A percentile compares a stretch with the other conserved stretches of the same genome.
Conservation (phyloP, 2,329 filamentous ascomycete species). For the Aspergillus calidoustus region DNA sequence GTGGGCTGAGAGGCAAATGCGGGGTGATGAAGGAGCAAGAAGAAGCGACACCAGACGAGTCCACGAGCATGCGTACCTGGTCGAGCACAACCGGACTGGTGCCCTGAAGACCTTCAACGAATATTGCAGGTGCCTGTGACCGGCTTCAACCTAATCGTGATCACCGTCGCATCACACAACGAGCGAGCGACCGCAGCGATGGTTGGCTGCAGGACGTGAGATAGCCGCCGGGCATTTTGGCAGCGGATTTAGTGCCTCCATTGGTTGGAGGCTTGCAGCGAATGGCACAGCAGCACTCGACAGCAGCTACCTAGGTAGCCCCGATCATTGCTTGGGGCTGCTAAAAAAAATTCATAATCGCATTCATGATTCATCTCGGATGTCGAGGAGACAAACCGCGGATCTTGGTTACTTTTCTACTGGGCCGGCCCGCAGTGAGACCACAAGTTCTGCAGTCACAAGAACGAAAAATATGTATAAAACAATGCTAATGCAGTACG, state of each 20-base stretch:
- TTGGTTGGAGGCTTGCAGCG: conserved; percentile 19
- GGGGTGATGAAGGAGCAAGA: conserved; percentile 14
- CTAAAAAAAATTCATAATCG: conserved; percentile 13
- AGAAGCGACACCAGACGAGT: conserved; percentile 6
- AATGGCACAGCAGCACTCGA: conserved; percentile 5
- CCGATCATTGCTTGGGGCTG: background rate
- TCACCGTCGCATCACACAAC: conserved; percentile 15
- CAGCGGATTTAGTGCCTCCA: conserved; percentile 15
- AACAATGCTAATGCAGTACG: background rate
- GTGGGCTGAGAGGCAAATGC: conserved; percentile 13
- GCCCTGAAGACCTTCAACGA: background rate
- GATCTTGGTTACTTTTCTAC: background rate
- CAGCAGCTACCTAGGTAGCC: background rate
- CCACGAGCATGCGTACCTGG: background rate
- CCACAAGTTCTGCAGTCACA: background rate
- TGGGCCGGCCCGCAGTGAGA: conserved; percentile 15
- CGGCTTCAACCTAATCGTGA: conserved; percentile 7
- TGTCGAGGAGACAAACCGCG: background rate
- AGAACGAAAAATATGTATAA: background rate
- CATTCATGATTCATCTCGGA: background rate
- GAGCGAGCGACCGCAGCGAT: conserved; percentile 11
- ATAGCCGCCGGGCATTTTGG: conserved; percentile 24
- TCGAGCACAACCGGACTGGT: background rate
- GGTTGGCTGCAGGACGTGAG: conserved; percentile 15
- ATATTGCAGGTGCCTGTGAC: conserved; percentile 3